phyloP scores from a whole-genome alignment of 306 rosid species.

The Trifolium dubium region DNA sequence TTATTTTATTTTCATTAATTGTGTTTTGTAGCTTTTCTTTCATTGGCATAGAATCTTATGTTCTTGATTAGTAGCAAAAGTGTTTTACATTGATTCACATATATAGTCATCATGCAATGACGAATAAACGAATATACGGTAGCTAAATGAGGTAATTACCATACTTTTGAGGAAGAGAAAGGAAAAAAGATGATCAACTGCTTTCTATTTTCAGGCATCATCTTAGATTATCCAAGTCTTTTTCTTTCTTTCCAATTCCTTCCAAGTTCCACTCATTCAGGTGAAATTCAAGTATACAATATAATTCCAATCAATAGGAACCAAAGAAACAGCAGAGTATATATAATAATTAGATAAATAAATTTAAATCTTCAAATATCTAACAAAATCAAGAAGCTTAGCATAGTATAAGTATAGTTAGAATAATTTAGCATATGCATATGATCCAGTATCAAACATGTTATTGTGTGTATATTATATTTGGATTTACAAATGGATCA shows the following conservation, averaged over 20 bases:
- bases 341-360: neutral
- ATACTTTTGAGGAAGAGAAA: conserved; percentile 20
- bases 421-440: neutral
- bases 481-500: neutral
- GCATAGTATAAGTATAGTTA: neutral
- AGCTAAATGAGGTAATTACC: conserved; percentile 17
- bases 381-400: neutral
- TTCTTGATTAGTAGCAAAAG: conserved; percentile 19
- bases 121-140: conserved; percentile 20
- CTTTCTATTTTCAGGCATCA: conserved; percentile 42
- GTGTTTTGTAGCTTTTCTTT: conserved; percentile 13
- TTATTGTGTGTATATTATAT: neutral
- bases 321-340: neutral
- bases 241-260: conserved; percentile 34
- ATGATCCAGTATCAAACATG: neutral
- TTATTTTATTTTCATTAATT: neutral
- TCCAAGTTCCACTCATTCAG: neutral
- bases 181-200: conserved; percentile 36
- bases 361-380: neutral
- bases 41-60: conserved; percentile 31
- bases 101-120: conserved; percentile 20
- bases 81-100: conserved; percentile 31
- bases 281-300: neutral
- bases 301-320: neutral
- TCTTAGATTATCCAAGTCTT: conserved; percentile 25